These are phyloP conservation scores for Fomitopsis schrenkii DNA, from an alignment of 1,284 basidiomycete species.

Conservation along the genomic window DNA sequence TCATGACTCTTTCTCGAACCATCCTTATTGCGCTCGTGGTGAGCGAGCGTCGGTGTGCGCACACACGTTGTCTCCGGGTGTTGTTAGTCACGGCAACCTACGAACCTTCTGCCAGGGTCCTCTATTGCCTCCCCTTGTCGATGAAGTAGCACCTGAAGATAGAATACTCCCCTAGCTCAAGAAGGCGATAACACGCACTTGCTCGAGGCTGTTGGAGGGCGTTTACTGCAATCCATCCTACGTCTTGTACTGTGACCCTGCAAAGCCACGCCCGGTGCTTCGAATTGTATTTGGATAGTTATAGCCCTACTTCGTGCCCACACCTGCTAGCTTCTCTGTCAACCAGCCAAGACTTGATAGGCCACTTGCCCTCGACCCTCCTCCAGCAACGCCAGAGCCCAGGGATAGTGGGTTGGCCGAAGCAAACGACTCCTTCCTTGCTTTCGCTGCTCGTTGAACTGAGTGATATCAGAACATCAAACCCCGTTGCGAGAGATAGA, in stretches of 20 bases:
- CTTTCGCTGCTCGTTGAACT: slow-evolving; percentile 67
- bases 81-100: neutral
- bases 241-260: neutral
- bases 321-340: slow-evolving; percentile 67
- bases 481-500: slow-evolving; percentile 1
- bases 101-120: too few relatives aligned
- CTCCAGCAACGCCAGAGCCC: slow-evolving; percentile 45
- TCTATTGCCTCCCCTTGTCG: too few relatives aligned
- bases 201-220: too few relatives aligned
- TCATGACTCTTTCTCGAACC: neutral
- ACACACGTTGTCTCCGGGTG: neutral
- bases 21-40: neutral
- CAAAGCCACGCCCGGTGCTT: neutral
- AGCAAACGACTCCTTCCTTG: slow-evolving; percentile 69
- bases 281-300: neutral
- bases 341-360: slow-evolving; percentile 76
- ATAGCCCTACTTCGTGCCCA: slow-evolving; percentile 40
- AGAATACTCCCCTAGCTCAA: too few relatives aligned
- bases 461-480: slow-evolving; percentile 4
- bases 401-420: slow-evolving; percentile 76
- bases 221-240: too few relatives aligned
- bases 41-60: neutral
- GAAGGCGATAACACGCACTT: too few relatives aligned
- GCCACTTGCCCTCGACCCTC: slow-evolving; percentile 55
- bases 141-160: too few relatives aligned